Base-by-base conservation (phyloP, 2,329 filamentous ascomycete genomes). In the Ustulina deusta region DNA sequence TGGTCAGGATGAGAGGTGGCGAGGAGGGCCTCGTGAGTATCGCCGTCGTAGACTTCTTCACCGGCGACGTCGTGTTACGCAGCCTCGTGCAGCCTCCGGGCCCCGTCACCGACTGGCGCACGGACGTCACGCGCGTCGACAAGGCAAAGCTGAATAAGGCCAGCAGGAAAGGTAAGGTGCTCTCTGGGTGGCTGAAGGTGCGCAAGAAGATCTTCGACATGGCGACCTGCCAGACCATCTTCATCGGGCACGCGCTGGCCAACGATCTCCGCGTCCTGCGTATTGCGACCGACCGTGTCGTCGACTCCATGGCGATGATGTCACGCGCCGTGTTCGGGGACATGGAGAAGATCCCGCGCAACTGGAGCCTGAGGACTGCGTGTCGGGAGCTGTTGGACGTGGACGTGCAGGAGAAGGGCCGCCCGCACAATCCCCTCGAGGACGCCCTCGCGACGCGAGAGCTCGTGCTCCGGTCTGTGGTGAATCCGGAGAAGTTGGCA, bases 11-110 rank as follows among this genome's bases (percentile, higher is more conserved):
- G 27, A 27, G 7, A 48, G 40, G 60, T 13, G 2, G 51, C n/a
- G 29, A 56, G 36, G 40, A 48, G 40, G 60, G 40, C 27, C 51
- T 62, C n/a, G 1, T 56, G 9, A 52, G 20, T 13, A 38, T 62
- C 40, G 40, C 51, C 10, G 60, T 38, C 51, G 27, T 62, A 22
- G 60, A 62, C 49, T 56, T 62, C 60, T 62, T 62, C 51, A 62
- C 51, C 51, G 51, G 60, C 51, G 1, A 38, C 13, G 13, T 56
- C 29, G 40, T 62, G 20, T 20, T 62, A 29, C 60, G 17, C 51
- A 48, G n/a, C 29, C 13, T 55, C 40, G 60, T 62, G 20, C n/a
- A 6, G 20, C 60, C 60, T 13, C 13, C 11, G 25, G 27, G 20
- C 29, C 2, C 22, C 49, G 60, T 56, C 38, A 56, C 40, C 38